Base-by-base conservation (phyloP, 228 moss, liverwort and hornwort genomes). In the Sphagnum magellanicum region DNA sequence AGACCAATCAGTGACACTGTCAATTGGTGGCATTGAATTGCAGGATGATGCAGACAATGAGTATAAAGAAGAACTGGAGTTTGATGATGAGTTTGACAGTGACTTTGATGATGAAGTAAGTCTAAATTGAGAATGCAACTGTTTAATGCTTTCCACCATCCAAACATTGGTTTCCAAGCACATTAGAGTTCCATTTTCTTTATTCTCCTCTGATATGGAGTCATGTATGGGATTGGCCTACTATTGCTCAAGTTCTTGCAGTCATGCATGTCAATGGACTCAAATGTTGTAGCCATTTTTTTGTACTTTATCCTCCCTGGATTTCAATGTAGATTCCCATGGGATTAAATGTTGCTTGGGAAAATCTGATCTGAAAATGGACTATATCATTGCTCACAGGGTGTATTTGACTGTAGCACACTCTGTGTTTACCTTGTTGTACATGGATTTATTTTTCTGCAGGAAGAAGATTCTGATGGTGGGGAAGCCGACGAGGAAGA, bases 41-140 rank as follows among this genome's bases (percentile, higher is more conserved):
- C 77, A 92, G 91, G 91, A 91, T 60, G 91, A 69, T 11, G 90
- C 73, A 60, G 98, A 98, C 53, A 87, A 83, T 53, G 98, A 89
- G 71, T 98, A 93, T 67, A 91, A 88, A 76, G 83, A 87, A 65
- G 93, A 93, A 77, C 84, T 79, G 15, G 98, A 93, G 74, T 74
- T 76, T 69, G 91, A 72, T 0, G 98, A 98, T 79, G 87, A 85
- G 63, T 98, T 98, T 65, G 98, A 98, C 70, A 98, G 93, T 81
- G 97, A 98, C 70, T 98, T 98, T 64, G 90, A 90, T 74, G 93
- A 91, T 58, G 88, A 90, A 79, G 92, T 92, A 81, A 55, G 55
- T 12, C 8, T 55, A 55, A 8, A 12, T 12, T 55, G 12, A 55
- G 55, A 8, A 8, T 55, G 55, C 3, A 55, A 55, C 55, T 8